A percentile compares a stretch with the other conserved stretches of the same genome.
Evolutionary conservation across 495 filamentous ascomycete species (phyloP).

Genomic region (Cladorrhinum samala): DNA sequence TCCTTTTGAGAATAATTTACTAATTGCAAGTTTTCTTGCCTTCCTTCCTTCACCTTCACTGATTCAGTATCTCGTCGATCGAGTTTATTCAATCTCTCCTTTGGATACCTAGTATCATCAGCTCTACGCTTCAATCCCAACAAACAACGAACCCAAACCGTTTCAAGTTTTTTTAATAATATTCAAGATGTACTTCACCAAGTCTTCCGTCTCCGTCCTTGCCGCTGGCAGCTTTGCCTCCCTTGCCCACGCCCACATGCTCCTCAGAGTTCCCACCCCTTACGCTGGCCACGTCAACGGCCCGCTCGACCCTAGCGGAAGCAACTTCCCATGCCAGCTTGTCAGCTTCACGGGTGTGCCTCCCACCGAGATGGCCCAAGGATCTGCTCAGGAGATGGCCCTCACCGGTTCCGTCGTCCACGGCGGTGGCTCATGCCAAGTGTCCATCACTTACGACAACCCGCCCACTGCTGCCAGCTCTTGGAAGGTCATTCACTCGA

Average conservation of each 20-base stretch:
- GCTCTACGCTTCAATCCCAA: background rate
- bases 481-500: conserved; percentile 78
- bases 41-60: conserved; percentile 1
- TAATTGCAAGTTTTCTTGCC: background rate
- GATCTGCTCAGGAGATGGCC: conserved; percentile 45
- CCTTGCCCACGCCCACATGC: conserved; percentile 60
- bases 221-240: conserved; percentile 39
- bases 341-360: conserved; percentile 35
- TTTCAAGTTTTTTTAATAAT: conserved; percentile 14
- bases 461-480: conserved; percentile 48
- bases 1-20: conserved; percentile 9
- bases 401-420: conserved; percentile 65
- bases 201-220: conserved; percentile 18
- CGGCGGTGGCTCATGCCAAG: conserved; percentile 81
- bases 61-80: conserved; percentile 10
- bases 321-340: conserved; percentile 77
- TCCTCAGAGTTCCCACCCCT: conserved; percentile 62
- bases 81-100: conserved; percentile 8
- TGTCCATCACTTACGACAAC: conserved; percentile 72
- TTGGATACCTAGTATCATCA: conserved; percentile 10
- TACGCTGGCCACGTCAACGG: conserved; percentile 46
- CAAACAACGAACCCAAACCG: background rate
- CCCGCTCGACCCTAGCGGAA: conserved; percentile 54
- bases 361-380: conserved; percentile 45
- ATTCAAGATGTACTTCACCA: conserved; percentile 37